A percentile compares a stretch with the other conserved stretches of the same genome.
Conservation (phyloP, 2,329 filamentous ascomycete genomes). For the Cylindrodendrum hubeiense region DNA sequence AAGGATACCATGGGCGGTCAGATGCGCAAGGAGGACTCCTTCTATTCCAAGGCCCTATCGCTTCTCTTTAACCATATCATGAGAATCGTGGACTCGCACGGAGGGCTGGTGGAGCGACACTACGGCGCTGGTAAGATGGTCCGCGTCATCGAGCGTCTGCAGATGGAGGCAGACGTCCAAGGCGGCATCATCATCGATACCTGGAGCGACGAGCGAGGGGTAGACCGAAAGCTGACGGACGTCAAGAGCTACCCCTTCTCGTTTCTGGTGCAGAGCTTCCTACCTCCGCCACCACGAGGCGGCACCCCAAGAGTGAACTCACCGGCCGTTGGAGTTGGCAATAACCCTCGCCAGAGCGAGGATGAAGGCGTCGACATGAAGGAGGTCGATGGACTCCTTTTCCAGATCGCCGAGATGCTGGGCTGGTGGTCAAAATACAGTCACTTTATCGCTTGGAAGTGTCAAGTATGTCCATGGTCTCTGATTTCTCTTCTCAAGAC, state of each 20-base stretch:
- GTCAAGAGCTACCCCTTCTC: conserved; percentile 98
- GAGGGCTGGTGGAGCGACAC: conserved; percentile 90
- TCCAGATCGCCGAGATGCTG: conserved; percentile 92
- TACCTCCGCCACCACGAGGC: conserved; percentile 75
- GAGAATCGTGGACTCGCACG: conserved; percentile 93
- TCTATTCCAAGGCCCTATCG: conserved; percentile 91
- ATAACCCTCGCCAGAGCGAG: conserved; percentile 74
- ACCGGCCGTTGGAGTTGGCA: conserved; percentile 72
- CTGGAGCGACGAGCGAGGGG: conserved; percentile 89
- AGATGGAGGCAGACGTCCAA: conserved; percentile 95
- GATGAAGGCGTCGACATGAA: conserved; percentile 98
- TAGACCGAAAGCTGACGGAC: conserved; percentile 90
- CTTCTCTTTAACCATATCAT: conserved; percentile 98
- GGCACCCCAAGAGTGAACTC: conserved; percentile 80
- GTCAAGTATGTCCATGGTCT: conserved; percentile 69
- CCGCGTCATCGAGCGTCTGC: conserved; percentile 90
- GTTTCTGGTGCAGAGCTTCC: conserved; percentile 94
- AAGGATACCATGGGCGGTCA: conserved; percentile 71
- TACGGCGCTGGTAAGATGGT: conserved; percentile 95
- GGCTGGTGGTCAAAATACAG: conserved; percentile 93
- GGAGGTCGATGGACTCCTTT: conserved; percentile 88
- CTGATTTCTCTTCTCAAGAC: background rate
- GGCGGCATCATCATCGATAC: conserved; percentile 96
- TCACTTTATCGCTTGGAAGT: conserved; percentile 89
- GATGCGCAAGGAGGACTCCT: conserved; percentile 78